phyloP scores from a whole-genome alignment of 2,329 filamentous ascomycete genomes.

The Trichoderma asperellum region DNA sequence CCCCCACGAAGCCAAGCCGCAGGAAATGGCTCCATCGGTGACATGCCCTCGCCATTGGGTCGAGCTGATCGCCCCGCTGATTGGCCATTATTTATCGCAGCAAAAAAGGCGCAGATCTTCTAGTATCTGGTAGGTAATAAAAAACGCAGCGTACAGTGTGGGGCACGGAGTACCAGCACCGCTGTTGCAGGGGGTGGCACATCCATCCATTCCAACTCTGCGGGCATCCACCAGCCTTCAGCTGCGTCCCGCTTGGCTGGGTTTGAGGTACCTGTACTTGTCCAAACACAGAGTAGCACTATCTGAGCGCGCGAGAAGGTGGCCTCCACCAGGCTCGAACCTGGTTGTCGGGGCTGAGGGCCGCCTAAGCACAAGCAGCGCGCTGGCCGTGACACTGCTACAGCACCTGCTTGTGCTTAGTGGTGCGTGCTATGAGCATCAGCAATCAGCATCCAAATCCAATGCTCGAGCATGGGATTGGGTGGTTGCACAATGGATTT shows the following conservation, averaged over 20 bases:
- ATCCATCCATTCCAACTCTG: constrained; percentile 8
- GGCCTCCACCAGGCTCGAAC: constrained; percentile 4
- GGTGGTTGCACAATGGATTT: constrained; percentile 6
- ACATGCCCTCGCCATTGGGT: constrained; percentile 36
- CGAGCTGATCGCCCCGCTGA: constrained; percentile 30
- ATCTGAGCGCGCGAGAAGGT: constrained; percentile 21
- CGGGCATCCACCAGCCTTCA: constrained; percentile 29
- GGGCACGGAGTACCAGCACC: neutral
- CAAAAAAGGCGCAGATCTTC: constrained; percentile 41
- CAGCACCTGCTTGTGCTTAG: neutral
- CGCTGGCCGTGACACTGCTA: neutral
- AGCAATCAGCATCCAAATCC: neutral
- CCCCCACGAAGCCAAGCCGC: constrained; percentile 23
- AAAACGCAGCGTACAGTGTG: neutral
- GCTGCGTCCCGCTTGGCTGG: constrained; percentile 24
- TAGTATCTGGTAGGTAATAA: neutral
- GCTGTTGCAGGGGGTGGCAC: neutral
- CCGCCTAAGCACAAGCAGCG: neutral
- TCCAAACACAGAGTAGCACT: constrained; percentile 14
- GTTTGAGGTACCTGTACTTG: constrained; percentile 14
- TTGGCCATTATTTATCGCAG: constrained; percentile 33
- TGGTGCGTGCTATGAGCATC: neutral
- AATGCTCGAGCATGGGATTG: neutral
- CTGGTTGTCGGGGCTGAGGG: constrained; percentile 22
- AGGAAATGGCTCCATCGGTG: constrained; percentile 32